Evolutionary conservation across 75 land plant species (phyloP), one percentile per base, ranked within the genome.

Genomic region (Azolla pinnata): DNA sequence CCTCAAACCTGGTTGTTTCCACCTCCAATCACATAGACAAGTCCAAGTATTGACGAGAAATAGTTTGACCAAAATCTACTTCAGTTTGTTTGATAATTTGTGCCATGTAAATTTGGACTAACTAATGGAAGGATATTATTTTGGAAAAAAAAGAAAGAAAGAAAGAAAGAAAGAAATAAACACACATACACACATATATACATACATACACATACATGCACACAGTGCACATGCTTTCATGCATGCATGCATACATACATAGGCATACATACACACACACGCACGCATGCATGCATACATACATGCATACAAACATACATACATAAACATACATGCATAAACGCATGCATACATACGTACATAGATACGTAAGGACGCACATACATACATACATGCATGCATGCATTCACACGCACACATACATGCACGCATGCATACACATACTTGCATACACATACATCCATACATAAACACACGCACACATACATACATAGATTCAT

Each of bases 301-400:
- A 48, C 21, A 48, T 48, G 19, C 21, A 48, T 48, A 48, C 21
- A 48, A 12, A 48, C 19, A 48, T 48, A 48, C 19, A 48, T 48
- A 48, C 19, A 48, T 48, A 48, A 12, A 48, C 19, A 48, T 48
- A 48, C 19, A 48, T 48, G 19, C 19, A 48, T 48, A 48, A 12
- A 48, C 19, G 19, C 19, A 48, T 48, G 19, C 19, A 48, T 48
- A 48, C 19, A 48, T 48, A 48, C 19, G 19, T 48, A 48, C 19
- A 48, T 48, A 48, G 9, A 48, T 48, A 48, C 19, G 18, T 48
- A 48, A 17, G 51, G 9, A 7, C 21, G 18, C 21, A 8, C 19
- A 3, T 48, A 48, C 3, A 3, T 48, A 18, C 19, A 20, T 8
- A 48, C 19, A 20, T 48, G 4, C 19, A 20, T 48, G 19, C 21